Evolutionary conservation across 768 basidiomycete species (phyloP).

Genomic region (Amanita brunnescens): DNA sequence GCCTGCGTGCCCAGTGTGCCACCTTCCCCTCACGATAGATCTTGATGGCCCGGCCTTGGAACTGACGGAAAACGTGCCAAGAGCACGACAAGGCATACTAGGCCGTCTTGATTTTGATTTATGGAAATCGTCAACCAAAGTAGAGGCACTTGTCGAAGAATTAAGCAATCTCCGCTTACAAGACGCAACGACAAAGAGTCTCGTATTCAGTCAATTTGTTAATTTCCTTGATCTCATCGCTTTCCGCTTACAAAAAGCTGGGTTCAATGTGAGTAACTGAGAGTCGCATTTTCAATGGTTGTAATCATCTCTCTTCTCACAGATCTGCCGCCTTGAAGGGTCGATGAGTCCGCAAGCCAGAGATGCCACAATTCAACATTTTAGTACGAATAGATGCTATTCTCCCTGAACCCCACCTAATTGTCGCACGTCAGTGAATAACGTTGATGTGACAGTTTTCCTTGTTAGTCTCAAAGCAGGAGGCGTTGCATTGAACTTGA

Average conservation of each 20-base stretch:
- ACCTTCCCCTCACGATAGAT: constrained; percentile 87
- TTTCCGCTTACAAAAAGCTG: constrained; percentile 83
- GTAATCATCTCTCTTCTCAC: not conserved
- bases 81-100: constrained; percentile 81
- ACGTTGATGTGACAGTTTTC: constrained; percentile 93
- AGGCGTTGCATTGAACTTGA: constrained; percentile 85
- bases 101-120: constrained; percentile 81
- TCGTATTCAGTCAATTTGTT: constrained; percentile 96
- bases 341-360: constrained; percentile 96
- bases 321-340: constrained; percentile 93
- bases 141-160: constrained; percentile 94
- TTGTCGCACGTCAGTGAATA: constrained; percentile 55
- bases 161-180: constrained; percentile 73
- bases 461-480: constrained; percentile 94
- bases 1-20: constrained; percentile 95
- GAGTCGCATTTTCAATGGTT: not conserved
- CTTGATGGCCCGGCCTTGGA: constrained; percentile 92
- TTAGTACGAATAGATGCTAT: constrained; percentile 43
- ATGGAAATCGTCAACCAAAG: constrained; percentile 96
- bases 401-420: not conserved
- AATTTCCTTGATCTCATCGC: constrained; percentile 92
- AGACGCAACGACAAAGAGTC: constrained; percentile 89
- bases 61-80: constrained; percentile 47
- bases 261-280: constrained; percentile 66
- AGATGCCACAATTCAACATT: constrained; percentile 90